Evolutionary conservation across 257 asterid genomes (phyloP).

Genomic region (Salvia splendens): DNA sequence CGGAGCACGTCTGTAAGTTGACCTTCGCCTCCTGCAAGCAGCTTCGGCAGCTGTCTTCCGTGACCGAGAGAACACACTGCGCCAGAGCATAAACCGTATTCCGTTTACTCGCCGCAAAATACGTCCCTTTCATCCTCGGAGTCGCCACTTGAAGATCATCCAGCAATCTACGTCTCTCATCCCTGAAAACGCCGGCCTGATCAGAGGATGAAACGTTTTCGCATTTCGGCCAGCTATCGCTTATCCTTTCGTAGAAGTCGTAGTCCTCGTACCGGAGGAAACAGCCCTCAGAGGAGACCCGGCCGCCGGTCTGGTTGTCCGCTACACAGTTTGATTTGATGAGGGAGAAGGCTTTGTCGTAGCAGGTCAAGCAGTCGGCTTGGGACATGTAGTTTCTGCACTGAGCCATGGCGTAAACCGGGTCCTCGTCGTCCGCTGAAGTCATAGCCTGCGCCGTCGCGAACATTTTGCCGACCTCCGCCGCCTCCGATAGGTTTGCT

Average conservation of each 20-base stretch:
- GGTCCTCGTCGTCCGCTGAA: conserved; percentile 23
- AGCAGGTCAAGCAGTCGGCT: conserved; percentile 65
- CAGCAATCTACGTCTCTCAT: conserved; percentile 38
- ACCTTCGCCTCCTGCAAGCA: conserved; percentile 57
- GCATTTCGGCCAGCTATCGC: conserved; percentile 58
- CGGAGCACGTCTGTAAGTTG: conserved; percentile 55
- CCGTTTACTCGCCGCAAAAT: conserved; percentile 56
- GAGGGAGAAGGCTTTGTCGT: conserved; percentile 49
- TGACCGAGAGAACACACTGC: conserved; percentile 61
- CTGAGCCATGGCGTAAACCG: conserved; percentile 64
- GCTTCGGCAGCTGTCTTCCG: conserved; percentile 50
- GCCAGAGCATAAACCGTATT: conserved; percentile 53
- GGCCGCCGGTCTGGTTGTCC: background rate
- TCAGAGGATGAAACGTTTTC: conserved; percentile 40
- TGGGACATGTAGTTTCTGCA: conserved; percentile 62
- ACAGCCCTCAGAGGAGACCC: background rate
- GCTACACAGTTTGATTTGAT: too few relatives aligned
- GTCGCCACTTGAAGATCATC: conserved; percentile 58
- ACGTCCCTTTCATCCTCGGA: conserved; percentile 44
- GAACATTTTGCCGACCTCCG: background rate
- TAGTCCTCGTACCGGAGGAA: conserved; percentile 55
- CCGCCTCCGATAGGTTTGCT: background rate
- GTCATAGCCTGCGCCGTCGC: background rate
- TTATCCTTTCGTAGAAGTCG: conserved; percentile 56
- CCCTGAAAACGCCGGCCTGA: conserved; percentile 37